These are phyloP conservation scores for Stephania yunnanensis DNA, from an alignment of 164 flowering plant genomes.

Conservation along the genomic window DNA sequence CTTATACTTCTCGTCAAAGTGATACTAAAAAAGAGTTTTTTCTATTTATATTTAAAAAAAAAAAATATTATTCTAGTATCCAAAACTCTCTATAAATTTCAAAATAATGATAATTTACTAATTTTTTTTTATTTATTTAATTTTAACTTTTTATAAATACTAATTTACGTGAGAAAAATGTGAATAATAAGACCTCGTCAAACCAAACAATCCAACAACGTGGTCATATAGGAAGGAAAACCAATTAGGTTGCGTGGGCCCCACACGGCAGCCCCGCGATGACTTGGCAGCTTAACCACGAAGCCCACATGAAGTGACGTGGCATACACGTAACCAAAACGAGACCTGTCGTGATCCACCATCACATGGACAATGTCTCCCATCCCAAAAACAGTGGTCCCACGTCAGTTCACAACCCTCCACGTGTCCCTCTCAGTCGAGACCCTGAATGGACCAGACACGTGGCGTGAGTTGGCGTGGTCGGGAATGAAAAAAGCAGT, in stretches of 20 bases:
- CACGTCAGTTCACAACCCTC: background rate
- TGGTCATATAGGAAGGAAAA: background rate
- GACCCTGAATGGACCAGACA: background rate
- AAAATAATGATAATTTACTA: no score
- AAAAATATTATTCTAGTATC: no score
- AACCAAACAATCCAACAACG: no score
- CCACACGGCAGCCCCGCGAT: background rate
- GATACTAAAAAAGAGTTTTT: no score
- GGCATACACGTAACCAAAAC: background rate
- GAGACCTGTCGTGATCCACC: background rate
- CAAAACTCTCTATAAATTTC: no score
- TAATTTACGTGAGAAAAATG: no score
- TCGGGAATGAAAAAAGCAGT: conserved; percentile 5
- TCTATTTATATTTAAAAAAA: no score
- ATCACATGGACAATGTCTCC: background rate
- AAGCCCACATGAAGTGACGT: background rate
- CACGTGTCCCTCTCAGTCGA: background rate
- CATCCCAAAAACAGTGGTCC: background rate
- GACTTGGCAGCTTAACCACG: background rate
- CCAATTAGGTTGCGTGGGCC: background rate
- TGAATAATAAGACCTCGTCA: no score
- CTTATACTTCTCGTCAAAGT: no score
- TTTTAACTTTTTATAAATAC: no score
- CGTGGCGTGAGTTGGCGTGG: conserved; percentile 13
- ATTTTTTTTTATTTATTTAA: no score